Base-by-base conservation (phyloP, 148 eudicot genomes). In the Rhododendron molle region DNA sequence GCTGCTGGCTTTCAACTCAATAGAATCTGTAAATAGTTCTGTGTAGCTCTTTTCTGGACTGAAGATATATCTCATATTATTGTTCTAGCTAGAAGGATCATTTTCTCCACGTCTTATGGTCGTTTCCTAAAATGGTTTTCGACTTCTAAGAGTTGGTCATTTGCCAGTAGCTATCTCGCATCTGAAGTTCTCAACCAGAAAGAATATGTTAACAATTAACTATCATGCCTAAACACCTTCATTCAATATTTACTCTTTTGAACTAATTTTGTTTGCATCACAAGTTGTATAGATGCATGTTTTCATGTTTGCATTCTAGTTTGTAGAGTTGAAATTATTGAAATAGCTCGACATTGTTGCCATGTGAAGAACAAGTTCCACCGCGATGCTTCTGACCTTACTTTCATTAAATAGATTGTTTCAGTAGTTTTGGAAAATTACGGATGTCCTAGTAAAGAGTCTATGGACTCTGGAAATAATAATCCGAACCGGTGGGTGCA, bases 351-450 rank as follows among this genome's bases (percentile, higher is more conserved):
- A 84, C 40, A 28, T 36, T 58, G 30, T 26, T 85, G 56, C 82
- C 16, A 40, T 78, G 30, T 8, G 36, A 77, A 71, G 23, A 44
- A 10, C 71, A 78, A 58, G 7, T 76, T 56, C 56, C 82, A 77
- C 80, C 34, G 30, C 11, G 21, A 46, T 58, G 50, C 38, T 67
- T 72, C 38, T 56, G 46, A 84, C 50, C 40, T 65, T 67, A 7
- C 21, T 40, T 46, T 46, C 40, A 18, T 40, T 86, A 28, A 52
- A 85, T 89, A 97, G 99, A 94, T 97, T 90, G 96, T 93, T 84
- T 91, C 94, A 76, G 95, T 91, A 38, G 95, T 95, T 85, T 87
- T 97, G 90, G 98, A 95, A 91, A 97, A 95, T 87, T 97, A 92
- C 81, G 88, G 89, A 82, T 87, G 86, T 80, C 87, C 89, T 60